These are phyloP conservation scores for Penicillium pancosmium DNA, from an alignment of 495 filamentous ascomycete species.

Conservation along the genomic window DNA sequence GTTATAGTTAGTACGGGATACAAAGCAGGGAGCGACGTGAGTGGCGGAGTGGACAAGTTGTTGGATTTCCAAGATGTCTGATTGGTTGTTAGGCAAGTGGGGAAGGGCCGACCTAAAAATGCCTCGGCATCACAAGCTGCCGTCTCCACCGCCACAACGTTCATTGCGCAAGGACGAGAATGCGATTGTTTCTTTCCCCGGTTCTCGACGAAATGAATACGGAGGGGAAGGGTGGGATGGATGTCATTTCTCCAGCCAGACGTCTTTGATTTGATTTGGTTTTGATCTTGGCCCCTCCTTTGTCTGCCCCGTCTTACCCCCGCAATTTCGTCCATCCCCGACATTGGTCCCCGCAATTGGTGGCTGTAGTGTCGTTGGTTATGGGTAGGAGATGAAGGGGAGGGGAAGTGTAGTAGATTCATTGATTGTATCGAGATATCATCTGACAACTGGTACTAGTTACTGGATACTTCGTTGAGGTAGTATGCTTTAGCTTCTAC, in stretches of 20 bases:
- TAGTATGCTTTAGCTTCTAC: too few relatives aligned
- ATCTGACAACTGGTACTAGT: too few relatives aligned
- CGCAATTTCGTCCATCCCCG: background rate
- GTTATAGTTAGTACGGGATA: too few relatives aligned
- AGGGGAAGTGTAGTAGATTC: background rate
- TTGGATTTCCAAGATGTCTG: background rate
- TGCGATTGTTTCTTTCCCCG: background rate
- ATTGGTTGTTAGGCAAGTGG: background rate
- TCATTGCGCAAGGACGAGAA: background rate
- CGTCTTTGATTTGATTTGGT: background rate
- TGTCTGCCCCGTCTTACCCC: background rate
- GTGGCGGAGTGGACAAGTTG: background rate
- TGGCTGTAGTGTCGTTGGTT: background rate
- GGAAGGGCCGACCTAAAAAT: background rate
- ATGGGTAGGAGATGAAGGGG: background rate
- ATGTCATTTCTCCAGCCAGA: background rate
- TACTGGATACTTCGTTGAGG: too few relatives aligned
- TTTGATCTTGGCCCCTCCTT: background rate
- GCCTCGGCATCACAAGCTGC: constrained; percentile 1
- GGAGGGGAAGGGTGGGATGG: background rate
- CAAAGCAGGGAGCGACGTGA: background rate
- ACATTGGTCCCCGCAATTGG: background rate
- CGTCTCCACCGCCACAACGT: too few relatives aligned
- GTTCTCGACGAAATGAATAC: background rate
- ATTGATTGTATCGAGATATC: too few relatives aligned